These are phyloP conservation scores for Podaxis sp. DNA, from an alignment of 768 basidiomycete species.

Conservation along the genomic window DNA sequence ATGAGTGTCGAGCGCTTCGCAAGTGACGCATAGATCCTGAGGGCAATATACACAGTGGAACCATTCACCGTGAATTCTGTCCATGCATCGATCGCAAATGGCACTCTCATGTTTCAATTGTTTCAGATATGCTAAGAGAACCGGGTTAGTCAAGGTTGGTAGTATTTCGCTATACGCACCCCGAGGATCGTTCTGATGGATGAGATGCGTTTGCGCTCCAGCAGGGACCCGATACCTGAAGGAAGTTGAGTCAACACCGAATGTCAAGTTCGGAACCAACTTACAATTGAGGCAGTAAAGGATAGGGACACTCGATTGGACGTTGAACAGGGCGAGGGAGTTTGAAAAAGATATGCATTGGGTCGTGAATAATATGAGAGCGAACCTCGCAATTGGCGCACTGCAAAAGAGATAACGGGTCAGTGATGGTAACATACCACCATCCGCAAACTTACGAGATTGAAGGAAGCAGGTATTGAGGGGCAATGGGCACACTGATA, in stretches of 20 bases:
- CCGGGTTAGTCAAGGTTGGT: background rate
- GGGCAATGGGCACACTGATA: constrained; percentile 93
- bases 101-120: constrained; percentile 63
- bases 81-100: constrained; percentile 86
- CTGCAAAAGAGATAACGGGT: constrained; percentile 36
- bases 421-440: background rate
- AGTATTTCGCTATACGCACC: constrained; percentile 36
- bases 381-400: constrained; percentile 77
- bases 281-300: constrained; percentile 71
- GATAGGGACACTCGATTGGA: constrained; percentile 45
- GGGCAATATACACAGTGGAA: constrained; percentile 87
- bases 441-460: constrained; percentile 54
- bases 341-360: constrained; percentile 87
- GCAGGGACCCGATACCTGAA: constrained; percentile 64
- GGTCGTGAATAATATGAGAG: constrained; percentile 81
- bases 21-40: constrained; percentile 83
- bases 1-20: constrained; percentile 81
- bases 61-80: constrained; percentile 84
- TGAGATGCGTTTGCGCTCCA: constrained; percentile 47
- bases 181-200: constrained; percentile 49
- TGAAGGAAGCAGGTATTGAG: constrained; percentile 69
- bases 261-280: constrained; percentile 21
- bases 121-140: constrained; percentile 56
- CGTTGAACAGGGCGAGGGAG: constrained; percentile 76
- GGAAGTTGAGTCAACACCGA: constrained; percentile 14